phyloP scores from a whole-genome alignment of 306 rosid genomes.

The Mimosa pudica region DNA sequence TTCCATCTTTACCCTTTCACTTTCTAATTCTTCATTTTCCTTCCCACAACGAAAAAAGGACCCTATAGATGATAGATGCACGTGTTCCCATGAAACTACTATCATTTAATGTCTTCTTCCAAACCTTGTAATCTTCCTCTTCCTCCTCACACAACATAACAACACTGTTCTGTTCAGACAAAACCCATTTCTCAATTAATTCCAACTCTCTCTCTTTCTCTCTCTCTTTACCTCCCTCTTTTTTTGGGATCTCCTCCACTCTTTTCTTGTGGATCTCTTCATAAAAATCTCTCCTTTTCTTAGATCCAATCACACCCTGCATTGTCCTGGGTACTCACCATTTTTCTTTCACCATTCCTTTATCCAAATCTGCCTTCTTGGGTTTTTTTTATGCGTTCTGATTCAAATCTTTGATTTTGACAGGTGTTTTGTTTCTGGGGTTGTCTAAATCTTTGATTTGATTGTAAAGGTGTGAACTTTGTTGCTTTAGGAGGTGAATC shows the following conservation, averaged over 20 bases:
- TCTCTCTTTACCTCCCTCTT: background rate
- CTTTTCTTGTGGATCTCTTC: background rate
- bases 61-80: background rate
- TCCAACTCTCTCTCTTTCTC: background rate
- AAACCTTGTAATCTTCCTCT: background rate
- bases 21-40: too few relatives aligned
- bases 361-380: slow-evolving; percentile 1
- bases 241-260: background rate
- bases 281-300: background rate
- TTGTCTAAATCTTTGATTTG: slow-evolving; percentile 13
- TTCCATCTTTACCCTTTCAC: too few relatives aligned
- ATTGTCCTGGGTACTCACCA: background rate
- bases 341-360: background rate
- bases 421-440: background rate
- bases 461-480: slow-evolving; percentile 14
- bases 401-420: background rate
- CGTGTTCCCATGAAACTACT: background rate
- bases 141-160: background rate
- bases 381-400: background rate
- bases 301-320: slow-evolving; percentile 20
- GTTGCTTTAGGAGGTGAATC: slow-evolving; percentile 7
- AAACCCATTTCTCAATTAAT: background rate
- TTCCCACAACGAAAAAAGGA: too few relatives aligned
- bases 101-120: slow-evolving; percentile 19
- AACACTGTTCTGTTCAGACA: background rate